Base-by-base conservation (phyloP, 2,329 filamentous ascomycete genomes). In the Penicillium sp. region DNA sequence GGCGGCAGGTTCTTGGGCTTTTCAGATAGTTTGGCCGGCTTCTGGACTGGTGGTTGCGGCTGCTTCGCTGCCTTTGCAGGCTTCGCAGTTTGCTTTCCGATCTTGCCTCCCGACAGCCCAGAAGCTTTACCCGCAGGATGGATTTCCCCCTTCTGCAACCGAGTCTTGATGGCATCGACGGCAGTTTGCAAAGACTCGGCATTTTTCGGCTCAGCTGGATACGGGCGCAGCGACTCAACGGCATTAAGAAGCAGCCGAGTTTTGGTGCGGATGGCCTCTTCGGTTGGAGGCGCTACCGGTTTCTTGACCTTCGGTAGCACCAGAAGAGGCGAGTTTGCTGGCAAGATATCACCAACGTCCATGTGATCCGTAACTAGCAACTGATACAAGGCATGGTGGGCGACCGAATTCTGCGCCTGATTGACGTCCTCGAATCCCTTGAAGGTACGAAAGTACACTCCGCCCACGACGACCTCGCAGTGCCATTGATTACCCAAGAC, bases 401-500 rank as follows among this genome's bases (percentile, higher is more conserved):
- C 72, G 22, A 69, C 68, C 1, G 68, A 68, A 26, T 75, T 72
- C n/a, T 65, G 65, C 1, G 75, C 76, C 15, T 72, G 66, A 3
- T 1, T 47, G 62, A n/a, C 45, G 70, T 19, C 66, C 58, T 22
- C 63, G 68, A 44, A 68, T 26, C 17, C 55, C 15, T 2, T 67
- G 61, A 54, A 70, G 66, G 65, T 70, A 69, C 24, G 64, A 63
- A 54, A 62, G 26, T 42, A 2, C 15, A 51, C n/a, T 5, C 60
- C 62, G 1, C 56, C 59, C 4, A 77, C 59, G 12, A 68, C 61
- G 0, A 76, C 60, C 40, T 74, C 70, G 56, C 75, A 72, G 15
- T 72, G 68, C 65, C 66, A 73, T 8, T 65, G 3, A 13, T 19
- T 24, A 1, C 19, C 56, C 12, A 37, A 24, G 8, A 30, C 17